These are phyloP conservation scores for Microthyrium microscopicum DNA, from an alignment of 2,329 filamentous ascomycete genomes.

Conservation along the genomic window DNA sequence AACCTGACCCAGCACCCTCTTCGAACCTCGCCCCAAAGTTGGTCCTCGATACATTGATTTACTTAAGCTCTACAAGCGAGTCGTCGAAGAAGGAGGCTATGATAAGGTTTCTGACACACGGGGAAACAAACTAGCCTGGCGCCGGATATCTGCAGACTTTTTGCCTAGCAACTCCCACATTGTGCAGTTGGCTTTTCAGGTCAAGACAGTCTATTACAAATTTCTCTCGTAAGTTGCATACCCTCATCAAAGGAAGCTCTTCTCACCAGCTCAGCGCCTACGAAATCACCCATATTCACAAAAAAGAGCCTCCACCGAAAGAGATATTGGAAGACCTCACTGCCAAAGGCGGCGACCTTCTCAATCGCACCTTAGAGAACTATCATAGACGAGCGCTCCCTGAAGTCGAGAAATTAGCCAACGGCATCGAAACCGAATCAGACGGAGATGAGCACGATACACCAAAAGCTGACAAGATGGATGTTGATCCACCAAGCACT, in stretches of 20 bases:
- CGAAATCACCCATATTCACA: constrained; percentile 64
- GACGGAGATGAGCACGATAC: constrained; percentile 24
- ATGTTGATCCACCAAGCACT: constrained; percentile 29
- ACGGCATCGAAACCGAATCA: constrained; percentile 37
- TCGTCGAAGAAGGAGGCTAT: constrained; percentile 66
- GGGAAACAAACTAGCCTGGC: constrained; percentile 73
- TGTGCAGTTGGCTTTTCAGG: constrained; percentile 66
- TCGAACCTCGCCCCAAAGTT: constrained; percentile 70
- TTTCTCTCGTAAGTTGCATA: constrained; percentile 46
- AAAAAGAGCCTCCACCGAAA: constrained; percentile 67
- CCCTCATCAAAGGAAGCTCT: background rate
- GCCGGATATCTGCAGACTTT: constrained; percentile 60
- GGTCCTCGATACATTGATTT: constrained; percentile 63
- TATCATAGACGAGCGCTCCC: constrained; percentile 37
- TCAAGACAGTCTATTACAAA: constrained; percentile 83
- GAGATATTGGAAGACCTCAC: constrained; percentile 70
- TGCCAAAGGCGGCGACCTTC: constrained; percentile 66
- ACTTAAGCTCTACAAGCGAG: constrained; percentile 59
- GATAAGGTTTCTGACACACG: constrained; percentile 53
- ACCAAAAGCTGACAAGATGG: constrained; percentile 30
- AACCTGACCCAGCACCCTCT: constrained; percentile 49
- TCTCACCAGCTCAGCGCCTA: constrained; percentile 38
- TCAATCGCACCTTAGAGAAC: constrained; percentile 64
- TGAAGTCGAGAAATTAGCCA: constrained; percentile 28
- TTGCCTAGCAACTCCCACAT: constrained; percentile 59